Evolutionary conservation across 306 rosid genomes (phyloP).

Genomic region (Urtica urens): DNA sequence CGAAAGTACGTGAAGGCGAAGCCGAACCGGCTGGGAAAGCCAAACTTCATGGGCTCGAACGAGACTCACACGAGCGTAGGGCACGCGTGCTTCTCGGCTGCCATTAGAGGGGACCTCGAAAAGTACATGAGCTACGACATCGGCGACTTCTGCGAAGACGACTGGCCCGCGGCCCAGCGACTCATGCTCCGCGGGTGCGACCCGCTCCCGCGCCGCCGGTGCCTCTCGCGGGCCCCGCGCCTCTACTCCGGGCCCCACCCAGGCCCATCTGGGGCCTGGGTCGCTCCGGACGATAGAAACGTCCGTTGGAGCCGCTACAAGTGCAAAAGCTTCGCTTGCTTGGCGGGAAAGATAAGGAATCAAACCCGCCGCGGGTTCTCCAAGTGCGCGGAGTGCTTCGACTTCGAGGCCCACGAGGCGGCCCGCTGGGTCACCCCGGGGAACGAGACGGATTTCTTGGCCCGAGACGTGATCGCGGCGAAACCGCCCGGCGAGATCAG

Average conservation of each 20-base stretch:
- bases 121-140: conserved; percentile 71
- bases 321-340: conserved; percentile 64
- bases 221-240: conserved; percentile 48
- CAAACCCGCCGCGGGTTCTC: conserved; percentile 46
- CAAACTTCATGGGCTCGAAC: conserved; percentile 77
- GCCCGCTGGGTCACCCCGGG: conserved; percentile 42
- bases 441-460: conserved; percentile 39
- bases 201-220: conserved; percentile 69
- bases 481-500: conserved; percentile 55
- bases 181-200: conserved; percentile 83
- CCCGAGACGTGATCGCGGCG: conserved; percentile 38
- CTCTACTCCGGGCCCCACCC: conserved; percentile 42
- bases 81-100: conserved; percentile 62
- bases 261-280: conserved; percentile 46
- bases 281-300: conserved; percentile 57
- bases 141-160: conserved; percentile 70
- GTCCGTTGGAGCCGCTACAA: conserved; percentile 60
- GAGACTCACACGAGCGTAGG: conserved; percentile 74
- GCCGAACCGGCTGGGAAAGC: conserved; percentile 58
- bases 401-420: conserved; percentile 45
- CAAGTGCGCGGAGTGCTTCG: conserved; percentile 70
- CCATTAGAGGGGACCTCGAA: conserved; percentile 52
- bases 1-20: conserved; percentile 56
- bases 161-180: conserved; percentile 67
- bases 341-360: too few species aligned